Conservation (phyloP, 2,329 filamentous ascomycete genomes). For the Botrytis squamosa region DNA sequence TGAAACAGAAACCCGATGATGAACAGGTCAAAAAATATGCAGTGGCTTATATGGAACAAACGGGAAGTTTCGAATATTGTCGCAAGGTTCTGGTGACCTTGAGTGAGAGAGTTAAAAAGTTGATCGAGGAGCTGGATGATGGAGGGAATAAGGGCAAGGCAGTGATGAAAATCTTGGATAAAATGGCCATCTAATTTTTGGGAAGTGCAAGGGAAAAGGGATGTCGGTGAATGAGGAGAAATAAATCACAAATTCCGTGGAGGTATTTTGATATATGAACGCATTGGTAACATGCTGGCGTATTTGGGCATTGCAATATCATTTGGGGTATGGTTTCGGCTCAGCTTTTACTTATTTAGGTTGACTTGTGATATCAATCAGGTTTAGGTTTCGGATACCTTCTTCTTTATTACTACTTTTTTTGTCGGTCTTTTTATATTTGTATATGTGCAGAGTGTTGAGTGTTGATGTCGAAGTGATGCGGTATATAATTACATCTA, state of each 20-base stretch:
- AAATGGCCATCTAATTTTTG: slow-evolving; percentile 49
- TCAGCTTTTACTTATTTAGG: not conserved
- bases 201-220: too few relatives aligned
- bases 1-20: slow-evolving; percentile 84
- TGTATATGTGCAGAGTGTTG: not conserved
- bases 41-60: slow-evolving; percentile 84
- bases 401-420: not conserved
- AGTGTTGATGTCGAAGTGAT: not conserved
- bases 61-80: slow-evolving; percentile 87
- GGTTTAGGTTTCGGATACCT: not conserved
- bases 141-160: slow-evolving; percentile 52
- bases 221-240: not conserved
- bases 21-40: slow-evolving; percentile 90
- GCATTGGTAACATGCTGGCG: not conserved
- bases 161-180: slow-evolving; percentile 67
- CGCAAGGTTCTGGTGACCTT: slow-evolving; percentile 64
- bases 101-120: slow-evolving; percentile 59
- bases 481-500: too few relatives aligned
- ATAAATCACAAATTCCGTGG: not conserved
- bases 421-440: not conserved
- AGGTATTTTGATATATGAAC: not conserved
- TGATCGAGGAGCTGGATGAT: slow-evolving; percentile 65
- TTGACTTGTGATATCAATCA: not conserved
- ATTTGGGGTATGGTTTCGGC: not conserved
- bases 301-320: not conserved